Conservation (phyloP, 1,284 basidiomycete genomes). For the Leucoagaricus sp. region DNA sequence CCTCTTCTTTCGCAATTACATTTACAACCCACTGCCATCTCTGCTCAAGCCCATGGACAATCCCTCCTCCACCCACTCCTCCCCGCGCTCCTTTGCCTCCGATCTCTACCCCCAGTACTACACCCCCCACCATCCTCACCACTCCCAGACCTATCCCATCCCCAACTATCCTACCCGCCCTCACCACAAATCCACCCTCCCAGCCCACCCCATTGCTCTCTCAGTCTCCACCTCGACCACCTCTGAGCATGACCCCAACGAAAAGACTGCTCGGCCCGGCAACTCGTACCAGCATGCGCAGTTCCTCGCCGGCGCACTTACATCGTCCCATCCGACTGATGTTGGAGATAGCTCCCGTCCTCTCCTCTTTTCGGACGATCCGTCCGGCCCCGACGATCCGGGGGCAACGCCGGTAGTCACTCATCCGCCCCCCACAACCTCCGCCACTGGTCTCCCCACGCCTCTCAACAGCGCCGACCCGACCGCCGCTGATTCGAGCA, state of each 20-base stretch:
- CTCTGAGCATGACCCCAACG: slow-evolving; percentile 40
- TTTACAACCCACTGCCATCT: background rate
- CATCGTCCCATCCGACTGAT: slow-evolving; percentile 21
- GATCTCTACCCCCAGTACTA: slow-evolving; percentile 28
- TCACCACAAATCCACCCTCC: slow-evolving; percentile 19
- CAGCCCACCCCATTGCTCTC: slow-evolving; percentile 23
- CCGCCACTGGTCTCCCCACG: slow-evolving; percentile 12
- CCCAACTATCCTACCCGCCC: slow-evolving; percentile 19
- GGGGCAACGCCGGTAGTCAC: slow-evolving; percentile 17
- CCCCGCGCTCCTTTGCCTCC: slow-evolving; percentile 30
- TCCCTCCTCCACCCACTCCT: slow-evolving; percentile 37
- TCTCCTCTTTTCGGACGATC: slow-evolving; percentile 17
- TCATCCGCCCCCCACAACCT: slow-evolving; percentile 18
- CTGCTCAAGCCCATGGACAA: slow-evolving; percentile 11
- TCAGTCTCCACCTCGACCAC: slow-evolving; percentile 39
- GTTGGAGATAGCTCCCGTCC: slow-evolving; percentile 9
- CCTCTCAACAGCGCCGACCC: slow-evolving; percentile 14
- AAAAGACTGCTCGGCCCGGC: slow-evolving; percentile 44
- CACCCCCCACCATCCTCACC: slow-evolving; percentile 16
- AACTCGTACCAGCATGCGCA: slow-evolving; percentile 44
- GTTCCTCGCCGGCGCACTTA: slow-evolving; percentile 25
- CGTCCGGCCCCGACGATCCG: slow-evolving; percentile 13
- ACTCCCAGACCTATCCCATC: slow-evolving; percentile 27
- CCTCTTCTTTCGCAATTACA: background rate
- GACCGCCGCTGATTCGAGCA: slow-evolving; percentile 1